Percentiles rank a stretch among this genome's conserved stretches.
Evolutionary conservation across 768 basidiomycete species (phyloP).

Genomic region (Sarcomyxa edulis): DNA sequence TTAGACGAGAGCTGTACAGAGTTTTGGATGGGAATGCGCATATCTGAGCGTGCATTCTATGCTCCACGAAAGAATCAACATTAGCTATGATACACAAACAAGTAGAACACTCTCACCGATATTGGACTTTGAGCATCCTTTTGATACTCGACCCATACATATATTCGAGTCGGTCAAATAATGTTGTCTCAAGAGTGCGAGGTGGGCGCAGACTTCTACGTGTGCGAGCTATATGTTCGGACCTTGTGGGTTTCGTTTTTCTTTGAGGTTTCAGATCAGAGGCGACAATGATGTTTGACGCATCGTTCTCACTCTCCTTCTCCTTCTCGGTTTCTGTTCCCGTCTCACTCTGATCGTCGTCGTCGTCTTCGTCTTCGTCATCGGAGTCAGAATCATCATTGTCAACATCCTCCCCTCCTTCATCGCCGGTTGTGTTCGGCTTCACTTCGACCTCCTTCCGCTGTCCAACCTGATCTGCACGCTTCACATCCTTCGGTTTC

Average conservation of each 20-base stretch:
- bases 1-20: constrained; percentile 69
- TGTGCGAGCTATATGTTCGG: too few species aligned
- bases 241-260: background rate
- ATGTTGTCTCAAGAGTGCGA: constrained; percentile 75
- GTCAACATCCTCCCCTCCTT: constrained; percentile 9
- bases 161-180: constrained; percentile 87
- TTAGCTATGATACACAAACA: background rate
- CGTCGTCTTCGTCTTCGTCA: constrained; percentile 23
- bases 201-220: constrained; percentile 45
- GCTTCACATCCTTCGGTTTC: too few species aligned
- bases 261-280: constrained; percentile 1
- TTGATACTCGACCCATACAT: constrained; percentile 86
- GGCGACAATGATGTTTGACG: constrained; percentile 4
- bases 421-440: background rate
- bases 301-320: background rate
- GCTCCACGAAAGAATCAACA: constrained; percentile 1
- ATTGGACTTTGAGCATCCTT: constrained; percentile 85
- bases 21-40: constrained; percentile 81
- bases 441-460: constrained; percentile 8
- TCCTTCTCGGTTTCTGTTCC: too few species aligned
- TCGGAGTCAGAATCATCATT: constrained; percentile 25
- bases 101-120: constrained; percentile 48
- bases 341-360: constrained; percentile 7
- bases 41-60: constrained; percentile 84
- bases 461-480: background rate